Evolutionary conservation across 2,329 filamentous ascomycete species (phyloP), one percentile per base, ranked within the genome.

Genomic region (Phyllosticta ampelicida): DNA sequence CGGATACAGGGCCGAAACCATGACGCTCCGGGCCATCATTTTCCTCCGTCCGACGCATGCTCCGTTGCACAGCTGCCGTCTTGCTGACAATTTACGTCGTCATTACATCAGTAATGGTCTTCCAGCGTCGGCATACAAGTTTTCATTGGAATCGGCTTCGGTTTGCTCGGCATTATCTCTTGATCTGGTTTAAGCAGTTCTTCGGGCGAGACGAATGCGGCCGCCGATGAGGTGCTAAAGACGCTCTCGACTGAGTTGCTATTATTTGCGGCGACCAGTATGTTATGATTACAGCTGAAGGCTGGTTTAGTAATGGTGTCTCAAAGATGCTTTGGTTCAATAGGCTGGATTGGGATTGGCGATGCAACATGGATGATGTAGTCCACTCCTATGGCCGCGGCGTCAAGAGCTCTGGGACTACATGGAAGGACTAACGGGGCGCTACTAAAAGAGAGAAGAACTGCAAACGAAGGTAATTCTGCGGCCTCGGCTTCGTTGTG

Each of bases 341-440:
- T 11, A 5, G 30, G 55, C 18, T 23, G 18, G 13, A 51, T 48
- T n/a, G 60, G 23, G 5, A 62, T 20, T 3, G 62, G 62, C 5
- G 62, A 61, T 0, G 62, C 59, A 16, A 58, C 52, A 49, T 63
- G 62, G 26, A 63, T 59, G 16, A 57, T 60, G 53, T 60, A 61
- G 13, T 53, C 56, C 16, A 50, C 60, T 11, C 57, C 72, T 44
- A 67, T 64, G 18, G 75, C 67, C 1, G 69, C 73, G 18, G 63
- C 61, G 61, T 72, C 67, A 58, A 74, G 76, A 9, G 73, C 72
- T 76, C 71, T 1, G 68, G 64, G 0, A 75, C 72, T 11, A 62
- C 62, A 57, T 66, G 61, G 53, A 66, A 62, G 48, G 63, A 56
- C 51, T 70, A 63, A 23, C 56, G 8, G 18, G n/a, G 19, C 9